phyloP scores from a whole-genome alignment of 2,329 filamentous ascomycete species.

The Rhexocercosporidium sp. region DNA sequence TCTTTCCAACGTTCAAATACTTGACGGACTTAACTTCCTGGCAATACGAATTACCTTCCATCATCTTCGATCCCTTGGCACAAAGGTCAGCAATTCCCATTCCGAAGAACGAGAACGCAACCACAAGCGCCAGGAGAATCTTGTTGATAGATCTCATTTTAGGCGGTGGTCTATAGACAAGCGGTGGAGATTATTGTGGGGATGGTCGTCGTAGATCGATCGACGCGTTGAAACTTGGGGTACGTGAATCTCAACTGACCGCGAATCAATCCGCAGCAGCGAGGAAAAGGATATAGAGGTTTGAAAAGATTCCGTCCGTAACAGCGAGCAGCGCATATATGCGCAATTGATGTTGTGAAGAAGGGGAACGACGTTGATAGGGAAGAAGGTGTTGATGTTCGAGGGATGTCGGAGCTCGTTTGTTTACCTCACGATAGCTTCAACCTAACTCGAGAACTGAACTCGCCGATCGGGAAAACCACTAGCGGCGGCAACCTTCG shows the following conservation, averaged over 20 bases:
- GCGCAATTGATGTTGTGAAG: neutral
- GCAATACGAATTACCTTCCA: constrained; percentile 69
- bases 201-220: neutral
- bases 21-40: constrained; percentile 67
- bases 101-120: neutral
- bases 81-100: constrained; percentile 40
- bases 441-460: neutral
- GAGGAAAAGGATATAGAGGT: neutral
- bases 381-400: neutral
- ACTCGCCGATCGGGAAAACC: neutral
- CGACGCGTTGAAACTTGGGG: neutral
- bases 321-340: neutral
- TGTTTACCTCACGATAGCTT: constrained; percentile 12
- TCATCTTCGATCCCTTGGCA: constrained; percentile 37
- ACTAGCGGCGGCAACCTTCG: neutral
- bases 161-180: neutral
- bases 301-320: neutral
- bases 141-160: constrained; percentile 8
- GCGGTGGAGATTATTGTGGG: neutral
- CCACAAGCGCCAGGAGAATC: neutral
- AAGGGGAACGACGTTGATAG: neutral
- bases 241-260: constrained; percentile 1
- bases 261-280: neutral
- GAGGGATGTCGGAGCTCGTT: neutral
- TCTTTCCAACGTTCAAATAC: constrained; percentile 66